A percentile compares a stretch with the other conserved stretches of the same genome.
phyloP scores from a whole-genome alignment of 208 protist species.

The Crithidia sp. region DNA sequence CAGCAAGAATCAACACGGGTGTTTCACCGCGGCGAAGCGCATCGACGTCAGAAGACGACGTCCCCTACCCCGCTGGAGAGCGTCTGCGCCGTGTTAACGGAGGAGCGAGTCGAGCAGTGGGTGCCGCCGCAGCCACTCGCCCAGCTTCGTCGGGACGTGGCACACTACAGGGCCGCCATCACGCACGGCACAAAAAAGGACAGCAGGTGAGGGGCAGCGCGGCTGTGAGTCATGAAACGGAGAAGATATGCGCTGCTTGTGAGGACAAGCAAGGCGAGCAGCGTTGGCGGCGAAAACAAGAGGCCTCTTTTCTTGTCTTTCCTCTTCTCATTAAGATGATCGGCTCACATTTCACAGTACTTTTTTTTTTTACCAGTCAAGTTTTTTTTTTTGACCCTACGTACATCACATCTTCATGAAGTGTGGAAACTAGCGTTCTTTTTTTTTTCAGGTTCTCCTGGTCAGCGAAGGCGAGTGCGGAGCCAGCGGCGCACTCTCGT shows the following conservation, averaged over 20 bases:
- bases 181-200: background rate
- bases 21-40: too few species aligned
- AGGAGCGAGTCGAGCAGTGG: conserved; percentile 32
- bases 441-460: conserved; percentile 6
- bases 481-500: too few species aligned
- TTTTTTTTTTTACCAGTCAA: background rate
- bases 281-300: too few species aligned
- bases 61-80: conserved; percentile 6
- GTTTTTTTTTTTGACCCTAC: background rate
- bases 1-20: background rate
- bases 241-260: background rate
- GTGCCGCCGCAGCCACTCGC: conserved; percentile 7
- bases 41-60: background rate
- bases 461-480: too few species aligned
- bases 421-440: conserved; percentile 9
- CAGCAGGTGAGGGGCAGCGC: too few species aligned
- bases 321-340: too few species aligned
- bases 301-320: too few species aligned
- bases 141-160: conserved; percentile 6
- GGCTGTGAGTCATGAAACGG: too few species aligned
- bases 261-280: background rate
- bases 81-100: conserved; percentile 21
- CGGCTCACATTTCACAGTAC: background rate
- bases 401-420: too few species aligned
- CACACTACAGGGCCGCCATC: background rate